phyloP scores from a whole-genome alignment of 176 grass and related monocot genomes.

The Rhynchospora pubera region DNA sequence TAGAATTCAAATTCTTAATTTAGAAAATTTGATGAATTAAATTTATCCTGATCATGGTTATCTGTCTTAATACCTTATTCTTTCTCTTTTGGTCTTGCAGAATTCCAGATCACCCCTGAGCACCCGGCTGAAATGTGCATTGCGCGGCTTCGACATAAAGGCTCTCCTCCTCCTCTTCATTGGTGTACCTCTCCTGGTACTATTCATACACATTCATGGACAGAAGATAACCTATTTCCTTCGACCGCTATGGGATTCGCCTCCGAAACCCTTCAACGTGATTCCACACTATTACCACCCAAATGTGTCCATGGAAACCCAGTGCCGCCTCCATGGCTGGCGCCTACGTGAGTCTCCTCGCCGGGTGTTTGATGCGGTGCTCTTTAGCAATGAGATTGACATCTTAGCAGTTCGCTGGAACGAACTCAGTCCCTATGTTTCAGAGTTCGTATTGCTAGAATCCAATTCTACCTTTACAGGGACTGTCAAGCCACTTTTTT shows the following conservation, averaged over 20 bases:
- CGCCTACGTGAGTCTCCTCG: slow-evolving; percentile 66
- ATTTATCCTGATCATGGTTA: not conserved
- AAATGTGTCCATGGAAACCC: slow-evolving; percentile 81
- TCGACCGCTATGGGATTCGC: slow-evolving; percentile 95
- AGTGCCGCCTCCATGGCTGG: slow-evolving; percentile 90
- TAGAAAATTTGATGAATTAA: slow-evolving; percentile 1
- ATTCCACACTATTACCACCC: slow-evolving; percentile 91
- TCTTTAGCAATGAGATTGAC: slow-evolving; percentile 98
- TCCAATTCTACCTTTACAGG: slow-evolving; percentile 97
- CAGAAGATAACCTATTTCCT: slow-evolving; percentile 99
- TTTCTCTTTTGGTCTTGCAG: slow-evolving; percentile 20
- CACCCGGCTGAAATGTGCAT: slow-evolving; percentile 70
- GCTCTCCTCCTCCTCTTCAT: slow-evolving; percentile 62
- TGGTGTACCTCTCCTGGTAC: slow-evolving; percentile 58
- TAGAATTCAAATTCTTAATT: slow-evolving; percentile 13
- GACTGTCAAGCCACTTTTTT: slow-evolving; percentile 52
- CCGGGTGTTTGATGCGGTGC: slow-evolving; percentile 84
- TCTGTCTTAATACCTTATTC: not conserved
- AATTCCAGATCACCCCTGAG: slow-evolving; percentile 51
- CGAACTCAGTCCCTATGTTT: slow-evolving; percentile 90
- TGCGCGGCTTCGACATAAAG: slow-evolving; percentile 90
- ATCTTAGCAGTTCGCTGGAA: slow-evolving; percentile 92
- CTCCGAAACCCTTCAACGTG: slow-evolving; percentile 67
- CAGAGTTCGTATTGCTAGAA: slow-evolving; percentile 85
- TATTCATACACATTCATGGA: slow-evolving; percentile 75